phyloP scores from a whole-genome alignment of 129 eudicot genomes.

The Lactuca saligna region DNA sequence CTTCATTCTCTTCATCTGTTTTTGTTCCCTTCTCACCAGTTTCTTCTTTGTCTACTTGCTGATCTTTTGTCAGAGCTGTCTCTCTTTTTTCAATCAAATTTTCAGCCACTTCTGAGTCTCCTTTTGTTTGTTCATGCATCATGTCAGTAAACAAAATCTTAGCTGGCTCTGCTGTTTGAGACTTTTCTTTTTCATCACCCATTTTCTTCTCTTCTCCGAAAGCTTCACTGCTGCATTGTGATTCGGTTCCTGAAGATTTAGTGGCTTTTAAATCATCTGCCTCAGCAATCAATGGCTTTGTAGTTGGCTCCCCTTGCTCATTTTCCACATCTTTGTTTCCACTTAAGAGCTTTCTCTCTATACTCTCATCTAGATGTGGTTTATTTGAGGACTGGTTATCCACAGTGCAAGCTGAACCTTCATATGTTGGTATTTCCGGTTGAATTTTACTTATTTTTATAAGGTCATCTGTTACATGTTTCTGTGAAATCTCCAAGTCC shows the following conservation, averaged over 20 bases:
- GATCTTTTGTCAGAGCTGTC: constrained; percentile 17
- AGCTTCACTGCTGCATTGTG: constrained; percentile 30
- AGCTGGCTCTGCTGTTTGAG: constrained; percentile 20
- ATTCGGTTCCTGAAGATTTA: constrained; percentile 22
- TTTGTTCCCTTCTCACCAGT: constrained; percentile 32
- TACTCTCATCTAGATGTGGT: constrained; percentile 31
- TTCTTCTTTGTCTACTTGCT: constrained; percentile 31
- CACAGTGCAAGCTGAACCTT: constrained; percentile 10
- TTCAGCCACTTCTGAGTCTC: too few species aligned
- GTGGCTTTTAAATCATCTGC: constrained; percentile 18
- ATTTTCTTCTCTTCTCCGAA: constrained; percentile 25
- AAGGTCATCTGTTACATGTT: constrained; percentile 19
- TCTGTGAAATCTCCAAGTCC: constrained; percentile 23
- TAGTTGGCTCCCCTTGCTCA: constrained; percentile 22
- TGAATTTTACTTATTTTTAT: constrained; percentile 21
- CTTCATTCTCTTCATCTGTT: constrained; percentile 46
- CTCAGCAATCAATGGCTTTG: constrained; percentile 19
- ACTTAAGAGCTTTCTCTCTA: constrained; percentile 13
- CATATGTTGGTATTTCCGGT: constrained; percentile 15
- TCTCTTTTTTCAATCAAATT: constrained; percentile 28
- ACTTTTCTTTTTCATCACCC: constrained; percentile 28
- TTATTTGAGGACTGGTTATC: constrained; percentile 19
- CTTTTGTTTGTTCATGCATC: too few species aligned
- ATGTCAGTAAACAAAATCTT: too few species aligned
- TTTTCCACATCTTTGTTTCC: constrained; percentile 20